These are phyloP conservation scores for Blastocystis sp. DNA, from an alignment of 352 stramenopile genomes.

Conservation along the genomic window DNA sequence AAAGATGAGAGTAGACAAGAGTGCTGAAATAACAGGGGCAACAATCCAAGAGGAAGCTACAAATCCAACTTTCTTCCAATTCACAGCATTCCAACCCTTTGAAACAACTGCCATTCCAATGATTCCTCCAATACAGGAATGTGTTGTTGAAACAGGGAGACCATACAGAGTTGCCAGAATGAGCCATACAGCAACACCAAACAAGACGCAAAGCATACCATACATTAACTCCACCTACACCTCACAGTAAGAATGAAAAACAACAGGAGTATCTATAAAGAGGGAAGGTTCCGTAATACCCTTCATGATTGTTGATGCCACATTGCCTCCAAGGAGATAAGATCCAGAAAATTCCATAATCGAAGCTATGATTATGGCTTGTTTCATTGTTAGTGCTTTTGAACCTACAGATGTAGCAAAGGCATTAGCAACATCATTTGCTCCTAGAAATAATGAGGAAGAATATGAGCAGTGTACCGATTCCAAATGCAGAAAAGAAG, in stretches of 20 bases:
- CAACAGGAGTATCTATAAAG: slow-evolving; percentile 74
- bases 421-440: slow-evolving; percentile 75
- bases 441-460: slow-evolving; percentile 69
- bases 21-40: slow-evolving; percentile 70
- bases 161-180: slow-evolving; percentile 73
- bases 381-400: slow-evolving; percentile 72
- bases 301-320: slow-evolving; percentile 74
- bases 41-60: slow-evolving; percentile 72
- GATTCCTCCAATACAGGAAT: slow-evolving; percentile 76
- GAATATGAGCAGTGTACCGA: slow-evolving; percentile 38
- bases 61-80: slow-evolving; percentile 59
- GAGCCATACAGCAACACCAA: slow-evolving; percentile 74
- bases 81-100: slow-evolving; percentile 70
- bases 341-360: slow-evolving; percentile 74
- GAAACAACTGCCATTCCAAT: slow-evolving; percentile 75
- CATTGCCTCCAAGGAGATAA: slow-evolving; percentile 72
- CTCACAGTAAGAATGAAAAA: not conserved
- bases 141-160: slow-evolving; percentile 78
- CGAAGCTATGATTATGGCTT: slow-evolving; percentile 72
- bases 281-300: slow-evolving; percentile 71
- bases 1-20: slow-evolving; percentile 72
- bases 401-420: slow-evolving; percentile 74
- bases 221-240: slow-evolving; percentile 69
- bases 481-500: slow-evolving; percentile 73
- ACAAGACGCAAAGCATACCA: slow-evolving; percentile 73